Base-by-base conservation (phyloP, 1,284 basidiomycete genomes). In the Hypsizygus ulmarius region DNA sequence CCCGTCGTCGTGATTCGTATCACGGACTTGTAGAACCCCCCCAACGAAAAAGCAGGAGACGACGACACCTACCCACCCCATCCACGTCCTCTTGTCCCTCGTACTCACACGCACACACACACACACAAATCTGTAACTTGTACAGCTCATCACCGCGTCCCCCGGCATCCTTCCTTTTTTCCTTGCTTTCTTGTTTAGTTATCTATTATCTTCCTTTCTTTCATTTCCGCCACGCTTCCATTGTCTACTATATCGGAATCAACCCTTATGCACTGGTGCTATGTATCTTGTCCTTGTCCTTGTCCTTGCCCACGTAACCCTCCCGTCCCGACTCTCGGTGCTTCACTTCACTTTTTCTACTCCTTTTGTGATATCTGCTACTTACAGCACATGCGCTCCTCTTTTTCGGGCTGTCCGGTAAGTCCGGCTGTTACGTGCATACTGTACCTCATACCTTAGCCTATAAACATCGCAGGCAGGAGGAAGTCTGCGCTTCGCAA, bases 1-100 rank as follows among this genome's bases (percentile, higher is more conserved):
- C 43, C 41, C 25, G n/a, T n/a, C n/a, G n/a, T n/a, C n/a, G n/a
- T n/a, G n/a, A 32, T 14, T 37, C 53, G 49, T 38, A 30, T 45
- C n/a, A n/a, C 51, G 49, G 53, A 57, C 53, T 55, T 55, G 53
- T 57, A 57, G 50, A 57, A 44, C 37, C 39, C 29, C 37, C 16
- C 44, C 33, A 43, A 43, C 14, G 42, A 28, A 43, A 43, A 42
- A 48, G 39, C 39, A 43, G n/a, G 11, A 35, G 43, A 35, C 34
- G 33, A n/a, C 37, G 33, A 25, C 33, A 28, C 7, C 21, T 4
- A 25, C 3, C 7, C 7, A 25, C 21, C 21, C 21, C 21, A 25
- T 7, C 21, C 21, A 25, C 21, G 21, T 25, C 21, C 21, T 25
- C 21, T 3, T 7, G 4, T 4, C 21, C 21, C 21, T 25, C 21